phyloP scores from a whole-genome alignment of 768 basidiomycete species.

The Amanita thiersii region DNA sequence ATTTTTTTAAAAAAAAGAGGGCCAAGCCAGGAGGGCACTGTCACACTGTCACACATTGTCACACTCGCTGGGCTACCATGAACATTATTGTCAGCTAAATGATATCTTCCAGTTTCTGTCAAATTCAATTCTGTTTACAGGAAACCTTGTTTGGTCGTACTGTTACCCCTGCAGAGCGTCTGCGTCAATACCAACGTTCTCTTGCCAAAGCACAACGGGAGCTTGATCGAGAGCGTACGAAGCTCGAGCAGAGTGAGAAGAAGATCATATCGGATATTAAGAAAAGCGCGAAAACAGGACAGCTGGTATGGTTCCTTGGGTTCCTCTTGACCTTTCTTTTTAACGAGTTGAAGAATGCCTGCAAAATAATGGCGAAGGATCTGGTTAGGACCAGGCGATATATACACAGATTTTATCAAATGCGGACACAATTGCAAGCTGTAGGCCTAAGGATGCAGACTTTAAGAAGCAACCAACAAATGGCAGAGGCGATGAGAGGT shows the following conservation, averaged over 20 bases:
- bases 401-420: slow-evolving; percentile 96
- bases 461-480: slow-evolving; percentile 93
- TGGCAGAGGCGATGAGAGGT: slow-evolving; percentile 99
- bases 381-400: slow-evolving; percentile 94
- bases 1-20: too few species aligned
- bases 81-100: slow-evolving; percentile 62
- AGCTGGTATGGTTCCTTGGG: slow-evolving; percentile 55
- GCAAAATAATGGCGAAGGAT: slow-evolving; percentile 99
- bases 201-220: slow-evolving; percentile 97
- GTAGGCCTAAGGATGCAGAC: slow-evolving; percentile 94
- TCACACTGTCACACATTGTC: too few species aligned
- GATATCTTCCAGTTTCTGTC: neutral
- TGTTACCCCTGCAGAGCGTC: slow-evolving; percentile 91
- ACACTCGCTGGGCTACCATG: slow-evolving; percentile 46
- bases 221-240: slow-evolving; percentile 90
- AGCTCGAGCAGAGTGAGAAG: slow-evolving; percentile 95
- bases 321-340: slow-evolving; percentile 12
- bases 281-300: slow-evolving; percentile 91
- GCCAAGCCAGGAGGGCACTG: too few species aligned
- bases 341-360: slow-evolving; percentile 66
- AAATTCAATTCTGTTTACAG: slow-evolving; percentile 32
- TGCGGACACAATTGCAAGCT: slow-evolving; percentile 97
- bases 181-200: slow-evolving; percentile 93
- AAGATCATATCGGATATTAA: slow-evolving; percentile 94
- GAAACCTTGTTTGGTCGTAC: slow-evolving; percentile 94